Base-by-base conservation (phyloP, 2,329 filamentous ascomycete genomes). In the Diaporthe sp. region DNA sequence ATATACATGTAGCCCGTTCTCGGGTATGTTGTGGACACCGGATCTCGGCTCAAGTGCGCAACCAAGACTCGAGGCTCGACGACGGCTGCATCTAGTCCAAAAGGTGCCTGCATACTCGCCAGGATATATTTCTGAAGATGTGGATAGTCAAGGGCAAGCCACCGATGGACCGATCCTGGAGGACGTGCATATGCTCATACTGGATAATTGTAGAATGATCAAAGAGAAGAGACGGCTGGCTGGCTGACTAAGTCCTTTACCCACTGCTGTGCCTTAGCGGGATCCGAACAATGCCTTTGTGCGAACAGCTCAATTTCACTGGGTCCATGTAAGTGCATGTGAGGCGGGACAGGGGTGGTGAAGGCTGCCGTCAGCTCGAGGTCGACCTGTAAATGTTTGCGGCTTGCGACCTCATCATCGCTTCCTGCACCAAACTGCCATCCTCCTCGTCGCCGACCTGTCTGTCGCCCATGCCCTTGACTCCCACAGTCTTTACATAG, bases 381-480 rank as follows among this genome's bases (percentile, higher is more conserved):
- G 67, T 38, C 52, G 35, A 47, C 54, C 67, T 54, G 45, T 50
- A 72, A 72, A 72, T 72, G 70, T 72, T 72, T 72, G 70, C 70
- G 57, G 70, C 55, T 55, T 64, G 70, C 42, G 60, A 72, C 70
- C 45, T 64, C 57, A 54, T 30, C 57, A 19, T 25, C 33, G 40
- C 47, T 15, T 61, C 45, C 33, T 30, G n/a, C 45, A 13, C 45
- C n/a, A n/a, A n/a, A n/a, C n/a, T n/a, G n/a, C n/a, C n/a, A n/a
- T 54, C 47, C 40, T 25, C 70, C 35, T 42, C 47, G n/a, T 45
- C 40, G 54, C 38, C 50, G 38, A 22, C 54, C 47, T 38, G 25
- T 42, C n/a, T 54, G 52, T 40, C 35, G 28, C 28, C 40, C 17
- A 28, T 33, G 13, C 10, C 40, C n/a, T 50, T 55, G 15, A n/a